A percentile compares a stretch with the other conserved stretches of the same genome.
Conservation (phyloP, 2,329 filamentous ascomycete species). For the Bipolaris cookei region DNA sequence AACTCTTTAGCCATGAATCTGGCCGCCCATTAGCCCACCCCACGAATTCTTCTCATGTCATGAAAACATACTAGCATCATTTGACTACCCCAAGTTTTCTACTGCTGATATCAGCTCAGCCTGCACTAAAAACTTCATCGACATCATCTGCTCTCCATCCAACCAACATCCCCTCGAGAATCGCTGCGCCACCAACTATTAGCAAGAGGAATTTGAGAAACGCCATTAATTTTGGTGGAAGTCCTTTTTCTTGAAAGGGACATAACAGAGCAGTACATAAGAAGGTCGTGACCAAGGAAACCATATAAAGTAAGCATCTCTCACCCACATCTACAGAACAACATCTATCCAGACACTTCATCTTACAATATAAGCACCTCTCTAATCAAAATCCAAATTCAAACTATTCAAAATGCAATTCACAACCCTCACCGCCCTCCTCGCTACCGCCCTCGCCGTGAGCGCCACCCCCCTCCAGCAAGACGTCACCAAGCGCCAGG, state of each 20-base stretch:
- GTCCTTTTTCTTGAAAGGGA: neutral
- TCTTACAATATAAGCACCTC: neutral
- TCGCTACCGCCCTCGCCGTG: slow-evolving; percentile 8
- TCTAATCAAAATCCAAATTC: neutral
- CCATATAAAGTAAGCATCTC: neutral
- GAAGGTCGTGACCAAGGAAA: too few species aligned
- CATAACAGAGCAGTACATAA: neutral
- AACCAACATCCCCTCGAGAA: neutral
- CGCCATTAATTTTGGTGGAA: neutral
- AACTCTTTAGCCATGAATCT: neutral
- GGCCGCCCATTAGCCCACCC: neutral
- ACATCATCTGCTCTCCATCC: neutral
- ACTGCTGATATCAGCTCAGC: slow-evolving; percentile 1
- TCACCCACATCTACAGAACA: neutral
- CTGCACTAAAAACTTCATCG: neutral
- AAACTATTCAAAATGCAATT: slow-evolving; percentile 10
- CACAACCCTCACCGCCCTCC: slow-evolving; percentile 5
- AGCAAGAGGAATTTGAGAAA: neutral
- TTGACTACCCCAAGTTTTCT: neutral
- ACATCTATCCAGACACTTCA: neutral
- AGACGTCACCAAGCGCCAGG: slow-evolving; percentile 6
- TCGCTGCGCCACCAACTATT: neutral
- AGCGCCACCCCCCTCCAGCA: slow-evolving; percentile 8
- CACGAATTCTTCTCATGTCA: neutral
- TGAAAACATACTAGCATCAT: neutral